These are phyloP conservation scores for Friedmanniomyces simplex DNA, from an alignment of 495 filamentous ascomycete species.

Conservation along the genomic window DNA sequence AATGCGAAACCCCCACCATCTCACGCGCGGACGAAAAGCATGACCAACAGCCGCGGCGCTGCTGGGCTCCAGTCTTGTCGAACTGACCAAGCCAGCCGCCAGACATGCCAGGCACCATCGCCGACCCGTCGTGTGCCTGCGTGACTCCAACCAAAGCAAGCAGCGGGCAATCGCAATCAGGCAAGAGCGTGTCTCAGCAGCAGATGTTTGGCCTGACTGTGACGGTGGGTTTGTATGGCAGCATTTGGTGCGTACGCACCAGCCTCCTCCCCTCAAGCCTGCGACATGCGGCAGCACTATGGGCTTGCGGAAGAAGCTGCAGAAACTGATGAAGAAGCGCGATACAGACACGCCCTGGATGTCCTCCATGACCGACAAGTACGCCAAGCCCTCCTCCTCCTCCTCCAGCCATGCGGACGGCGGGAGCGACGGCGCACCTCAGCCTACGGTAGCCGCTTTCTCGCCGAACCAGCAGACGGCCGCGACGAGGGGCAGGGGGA, in stretches of 20 bases:
- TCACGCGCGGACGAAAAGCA: neutral
- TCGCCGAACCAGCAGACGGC: constrained; percentile 44
- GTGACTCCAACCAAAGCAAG: neutral
- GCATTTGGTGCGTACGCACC: constrained; percentile 17
- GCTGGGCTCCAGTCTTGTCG: no score
- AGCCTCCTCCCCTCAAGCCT: neutral
- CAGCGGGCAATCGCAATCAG: neutral
- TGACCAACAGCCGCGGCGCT: neutral
- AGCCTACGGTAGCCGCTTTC: constrained; percentile 75
- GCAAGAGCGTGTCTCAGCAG: neutral
- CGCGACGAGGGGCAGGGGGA: constrained; percentile 13
- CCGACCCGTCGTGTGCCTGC: neutral
- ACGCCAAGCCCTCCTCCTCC: neutral
- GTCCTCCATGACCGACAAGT: constrained; percentile 41
- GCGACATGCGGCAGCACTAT: neutral
- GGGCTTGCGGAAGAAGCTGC: neutral
- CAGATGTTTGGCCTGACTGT: neutral
- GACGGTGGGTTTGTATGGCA: constrained; percentile 12
- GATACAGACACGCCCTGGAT: constrained; percentile 54
- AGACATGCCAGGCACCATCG: neutral
- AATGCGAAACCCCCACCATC: neutral
- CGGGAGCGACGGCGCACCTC: constrained; percentile 34
- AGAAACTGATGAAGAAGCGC: constrained; percentile 10
- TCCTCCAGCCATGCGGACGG: neutral
- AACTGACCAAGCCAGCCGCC: neutral